Evolutionary conservation across 768 basidiomycete genomes (phyloP), one percentile per base, ranked within the genome.

Genomic region (Trametes cingulata): DNA sequence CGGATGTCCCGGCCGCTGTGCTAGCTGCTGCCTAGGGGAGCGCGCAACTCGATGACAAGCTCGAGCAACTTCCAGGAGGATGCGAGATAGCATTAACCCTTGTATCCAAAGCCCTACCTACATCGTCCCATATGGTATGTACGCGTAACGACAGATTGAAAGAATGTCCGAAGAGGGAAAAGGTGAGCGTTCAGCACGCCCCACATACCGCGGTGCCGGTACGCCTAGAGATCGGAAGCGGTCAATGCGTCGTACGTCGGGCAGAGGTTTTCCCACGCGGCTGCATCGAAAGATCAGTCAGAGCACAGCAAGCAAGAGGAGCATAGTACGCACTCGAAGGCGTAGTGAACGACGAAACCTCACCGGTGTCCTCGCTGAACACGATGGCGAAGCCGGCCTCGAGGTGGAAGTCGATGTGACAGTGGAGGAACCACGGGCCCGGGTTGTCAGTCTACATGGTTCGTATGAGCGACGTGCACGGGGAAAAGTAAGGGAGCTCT

Each of bases 321-420:
- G 20, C 3, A 35, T 3, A 35, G 19, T 22, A 62, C 67, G 48
- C 39, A 68, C 67, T 33, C 22, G 68, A 43, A 14, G 61, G 60
- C 2, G 63, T 35, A 58, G 64, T 66, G 19, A 57, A 51, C n/a
- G 52, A 25, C 9, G 40, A 35, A 27, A 71, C 51, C 35, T 66
- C 66, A 1, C 27, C 36, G 4, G 68, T 66, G 46, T 74, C 75
- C 62, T 78, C 77, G 0, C 75, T 76, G 45, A 80, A 72, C n/a
- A 78, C 75, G 29, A 78, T 57, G 2, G 78, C 78, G 15, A 80
- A 70, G 40, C 79, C 79, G 1, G 69, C 66, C 20, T 78, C 72
- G 14, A 82, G 67, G 71, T 84, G 83, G 75, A 79, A 83, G 54
- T 83, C 81, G 55, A 83, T 83, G 63, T 83, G 82, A 59, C 80